Percentiles rank a stretch among this genome's conserved stretches.
Evolutionary conservation across 2,329 filamentous ascomycete species (phyloP).

Genomic region (Aspergillus candidus): DNA sequence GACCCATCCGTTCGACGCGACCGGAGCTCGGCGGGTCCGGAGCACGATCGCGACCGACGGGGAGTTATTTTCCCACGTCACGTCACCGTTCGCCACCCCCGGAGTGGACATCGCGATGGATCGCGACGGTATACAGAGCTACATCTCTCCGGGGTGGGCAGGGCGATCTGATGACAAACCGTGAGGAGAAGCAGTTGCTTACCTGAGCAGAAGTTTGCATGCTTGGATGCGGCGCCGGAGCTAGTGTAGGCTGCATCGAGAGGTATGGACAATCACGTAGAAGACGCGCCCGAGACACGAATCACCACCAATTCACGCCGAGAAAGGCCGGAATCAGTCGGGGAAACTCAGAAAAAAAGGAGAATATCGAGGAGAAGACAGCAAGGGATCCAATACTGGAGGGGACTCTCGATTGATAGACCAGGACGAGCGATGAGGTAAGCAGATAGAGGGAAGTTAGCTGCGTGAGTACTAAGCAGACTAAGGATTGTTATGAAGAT

Average conservation of each 20-base stretch:
- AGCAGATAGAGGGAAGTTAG: slow-evolving; percentile 20
- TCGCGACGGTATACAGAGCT: no score
- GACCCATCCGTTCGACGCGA: slow-evolving; percentile 6
- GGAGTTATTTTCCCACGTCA: no score
- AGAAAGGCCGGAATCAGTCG: slow-evolving; percentile 1
- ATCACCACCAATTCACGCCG: slow-evolving; percentile 13
- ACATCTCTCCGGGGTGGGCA: no score
- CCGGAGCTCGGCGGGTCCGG: slow-evolving; percentile 3
- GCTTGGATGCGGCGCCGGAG: slow-evolving; percentile 44
- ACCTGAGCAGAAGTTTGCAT: slow-evolving; percentile 50
- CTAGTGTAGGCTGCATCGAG: slow-evolving; percentile 43
- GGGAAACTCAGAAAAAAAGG: slow-evolving; percentile 4
- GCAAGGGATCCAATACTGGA: slow-evolving; percentile 11
- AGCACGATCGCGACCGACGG: background rate
- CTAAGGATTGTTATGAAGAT: slow-evolving; percentile 7
- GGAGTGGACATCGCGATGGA: no score
- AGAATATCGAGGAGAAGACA: slow-evolving; percentile 5
- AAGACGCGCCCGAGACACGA: slow-evolving; percentile 14
- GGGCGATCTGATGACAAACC: slow-evolving; percentile 34
- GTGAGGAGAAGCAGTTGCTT: slow-evolving; percentile 37
- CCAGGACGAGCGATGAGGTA: slow-evolving; percentile 31
- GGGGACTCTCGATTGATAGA: slow-evolving; percentile 17
- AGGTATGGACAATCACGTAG: slow-evolving; percentile 9
- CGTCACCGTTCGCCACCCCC: no score
- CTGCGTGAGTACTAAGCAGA: slow-evolving; percentile 8